Percentiles rank a stretch among this genome's conserved stretches.
Conservation (phyloP, 176 grass and related monocot species). For the Eragrostis nindensis region DNA sequence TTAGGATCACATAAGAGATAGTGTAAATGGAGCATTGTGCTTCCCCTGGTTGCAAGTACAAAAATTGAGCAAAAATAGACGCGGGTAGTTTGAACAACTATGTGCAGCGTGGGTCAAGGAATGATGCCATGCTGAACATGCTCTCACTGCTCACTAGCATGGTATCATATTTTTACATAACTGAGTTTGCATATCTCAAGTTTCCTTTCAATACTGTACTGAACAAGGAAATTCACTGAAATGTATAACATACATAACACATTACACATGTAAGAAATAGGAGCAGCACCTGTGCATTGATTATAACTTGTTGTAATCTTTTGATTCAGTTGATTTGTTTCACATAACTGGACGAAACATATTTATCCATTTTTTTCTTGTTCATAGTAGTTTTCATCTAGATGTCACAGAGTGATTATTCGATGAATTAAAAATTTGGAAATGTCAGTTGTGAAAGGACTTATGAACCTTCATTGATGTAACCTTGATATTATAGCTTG, state of each 20-base stretch:
- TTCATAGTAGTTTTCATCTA: background rate
- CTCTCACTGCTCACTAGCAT: background rate
- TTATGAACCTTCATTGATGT: background rate
- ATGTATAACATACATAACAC: background rate
- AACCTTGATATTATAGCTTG: background rate
- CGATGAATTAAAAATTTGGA: background rate
- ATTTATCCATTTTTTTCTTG: background rate
- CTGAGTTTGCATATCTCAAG: background rate
- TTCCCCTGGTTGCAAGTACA: background rate
- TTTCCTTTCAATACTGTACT: constrained; percentile 23
- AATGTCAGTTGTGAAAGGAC: constrained; percentile 9
- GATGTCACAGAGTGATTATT: background rate
- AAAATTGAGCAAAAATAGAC: background rate
- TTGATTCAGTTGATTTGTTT: background rate
- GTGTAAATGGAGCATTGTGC: background rate
- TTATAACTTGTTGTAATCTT: background rate
- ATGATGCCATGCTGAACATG: background rate
- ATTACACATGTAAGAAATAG: background rate
- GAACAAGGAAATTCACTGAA: constrained; percentile 1
- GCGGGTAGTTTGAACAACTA: background rate
- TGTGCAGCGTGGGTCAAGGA: background rate
- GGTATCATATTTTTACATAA: constrained; percentile 12
- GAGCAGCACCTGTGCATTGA: background rate
- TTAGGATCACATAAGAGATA: background rate
- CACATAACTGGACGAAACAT: background rate